Evolutionary conservation across 352 stramenopile species (phyloP), one percentile per base, ranked within the genome.

Genomic region (Lagenidium giganteum): DNA sequence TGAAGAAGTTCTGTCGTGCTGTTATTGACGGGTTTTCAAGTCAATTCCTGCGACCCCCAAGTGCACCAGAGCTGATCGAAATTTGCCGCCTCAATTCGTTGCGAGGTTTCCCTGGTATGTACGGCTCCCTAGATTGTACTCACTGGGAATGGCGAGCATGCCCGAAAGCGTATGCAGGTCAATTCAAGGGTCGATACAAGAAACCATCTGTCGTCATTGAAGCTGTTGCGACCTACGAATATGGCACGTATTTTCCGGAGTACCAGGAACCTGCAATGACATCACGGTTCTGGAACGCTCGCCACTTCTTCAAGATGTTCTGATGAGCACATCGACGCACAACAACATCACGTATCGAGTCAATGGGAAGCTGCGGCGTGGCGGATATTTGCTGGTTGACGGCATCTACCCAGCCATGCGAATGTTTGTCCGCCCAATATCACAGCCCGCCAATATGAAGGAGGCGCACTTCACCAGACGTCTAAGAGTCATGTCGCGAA

Each of bases 121-220:
- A 66, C 20, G 46, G 60, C 7, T 60, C 37, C 4, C 11, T 70
- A 1, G 47, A 66, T 27, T 66, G 60, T 21, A 60, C 44, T 3
- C 60, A 60, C 22, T 63, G 60, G 51, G 1, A 8, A 0, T 70
- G 48, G 51, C 59, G 66, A 29, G 66, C 59, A 27, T 66, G 54
- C 17, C 26, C 55, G 0, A 16, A 18, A 8, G 42, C 12, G 3
- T 50, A 33, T 21, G 27, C 51, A 43, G 50, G 51, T 2, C 33
- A 50, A 32, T 59, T 51, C 25, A 42, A 46, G 27, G 47, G 31
- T 16, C 28, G 29, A 16, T 29, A 17, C 1, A 31, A 21, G 26
- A 18, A 5, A 12, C 20, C 7, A 8, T 53, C 39, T 3, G 14
- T 54, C 3, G 22, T 51, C 13, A 42, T 52, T 32, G 47, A 59